phyloP scores from a whole-genome alignment of 2,329 filamentous ascomycete species.

The Fusarium pseudoanthophilum region DNA sequence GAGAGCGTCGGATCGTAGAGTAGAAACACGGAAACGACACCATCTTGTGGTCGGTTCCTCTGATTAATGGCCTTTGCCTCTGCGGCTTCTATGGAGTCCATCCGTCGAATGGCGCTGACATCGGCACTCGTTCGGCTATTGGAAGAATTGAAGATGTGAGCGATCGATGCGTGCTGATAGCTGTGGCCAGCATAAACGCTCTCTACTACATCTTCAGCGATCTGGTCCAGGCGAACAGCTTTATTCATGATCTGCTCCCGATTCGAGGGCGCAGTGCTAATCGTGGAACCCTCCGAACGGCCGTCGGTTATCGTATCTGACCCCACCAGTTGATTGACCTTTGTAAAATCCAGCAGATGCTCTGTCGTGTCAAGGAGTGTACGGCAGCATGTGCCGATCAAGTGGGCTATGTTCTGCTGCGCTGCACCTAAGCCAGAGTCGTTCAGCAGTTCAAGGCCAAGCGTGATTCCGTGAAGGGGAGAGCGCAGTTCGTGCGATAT shows the following conservation, averaged over 20 bases:
- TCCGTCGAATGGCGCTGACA: not conserved
- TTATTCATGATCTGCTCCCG: not conserved
- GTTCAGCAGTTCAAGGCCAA: not conserved
- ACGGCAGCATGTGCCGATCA: constrained; percentile 1
- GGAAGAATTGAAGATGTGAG: not conserved
- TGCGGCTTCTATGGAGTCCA: not conserved
- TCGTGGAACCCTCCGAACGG: rapidly evolving
- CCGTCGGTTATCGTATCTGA: rapidly evolving
- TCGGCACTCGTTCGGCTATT: not conserved
- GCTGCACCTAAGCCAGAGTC: not conserved
- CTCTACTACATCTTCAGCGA: constrained; percentile 1
- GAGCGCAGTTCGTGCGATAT: constrained; percentile 6
- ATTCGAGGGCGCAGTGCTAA: too few species aligned
- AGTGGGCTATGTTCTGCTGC: not conserved
- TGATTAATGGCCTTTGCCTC: not conserved
- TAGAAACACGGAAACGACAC: not conserved
- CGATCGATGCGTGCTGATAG: not conserved
- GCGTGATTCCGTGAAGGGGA: not conserved
- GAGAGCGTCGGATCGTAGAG: not conserved
- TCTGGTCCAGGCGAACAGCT: not conserved
- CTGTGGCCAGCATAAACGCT: constrained; percentile 4
- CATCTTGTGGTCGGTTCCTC: not conserved
- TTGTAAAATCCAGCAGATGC: not conserved
- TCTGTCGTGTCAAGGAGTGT: not conserved
- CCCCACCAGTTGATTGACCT: not conserved